Percentiles rank a stretch among this genome's conserved stretches.
phyloP scores from a whole-genome alignment of 2,329 filamentous ascomycete species.

The Xylariaceae sp. region DNA sequence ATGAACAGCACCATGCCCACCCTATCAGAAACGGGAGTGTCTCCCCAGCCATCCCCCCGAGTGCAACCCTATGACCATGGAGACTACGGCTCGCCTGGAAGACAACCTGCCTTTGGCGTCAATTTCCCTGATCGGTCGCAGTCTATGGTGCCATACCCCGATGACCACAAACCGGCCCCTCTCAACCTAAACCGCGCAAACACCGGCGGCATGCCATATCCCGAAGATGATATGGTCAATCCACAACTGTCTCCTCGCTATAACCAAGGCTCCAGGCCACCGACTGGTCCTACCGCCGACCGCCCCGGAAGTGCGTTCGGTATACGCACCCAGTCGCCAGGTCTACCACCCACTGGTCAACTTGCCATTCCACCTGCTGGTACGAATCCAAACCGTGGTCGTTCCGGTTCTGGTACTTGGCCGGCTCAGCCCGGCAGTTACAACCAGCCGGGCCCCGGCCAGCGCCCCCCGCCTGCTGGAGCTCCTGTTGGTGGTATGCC shows the following conservation, averaged over 20 bases:
- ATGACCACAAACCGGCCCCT: constrained; percentile 58
- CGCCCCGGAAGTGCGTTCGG: constrained; percentile 50
- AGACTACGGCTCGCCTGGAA: constrained; percentile 37
- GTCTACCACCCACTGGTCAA: constrained; percentile 40
- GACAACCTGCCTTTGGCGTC: constrained; percentile 48
- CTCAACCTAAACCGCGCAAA: constrained; percentile 35
- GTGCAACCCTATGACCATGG: constrained; percentile 37
- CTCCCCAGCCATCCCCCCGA: constrained; percentile 40
- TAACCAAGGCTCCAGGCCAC: constrained; percentile 45
- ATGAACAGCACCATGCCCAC: constrained; percentile 43
- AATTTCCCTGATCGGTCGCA: constrained; percentile 47
- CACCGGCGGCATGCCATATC: constrained; percentile 47
- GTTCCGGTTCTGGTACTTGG: constrained; percentile 42
- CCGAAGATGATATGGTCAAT: constrained; percentile 44
- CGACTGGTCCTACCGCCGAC: constrained; percentile 44
- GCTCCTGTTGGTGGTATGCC: constrained; percentile 25
- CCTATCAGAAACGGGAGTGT: constrained; percentile 41
- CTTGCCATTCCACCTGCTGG: constrained; percentile 40
- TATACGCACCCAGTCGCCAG: constrained; percentile 43
- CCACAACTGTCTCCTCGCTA: constrained; percentile 38
- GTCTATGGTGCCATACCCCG: constrained; percentile 63
- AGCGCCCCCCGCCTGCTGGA: constrained; percentile 20
- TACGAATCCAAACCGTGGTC: constrained; percentile 38
- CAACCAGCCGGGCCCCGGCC: constrained; percentile 37
- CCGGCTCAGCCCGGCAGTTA: constrained; percentile 33